Evolutionary conservation across 441 rosid genomes (phyloP), one percentile per base, ranked within the genome.

Genomic region (Euphorbia schlechtendalii): DNA sequence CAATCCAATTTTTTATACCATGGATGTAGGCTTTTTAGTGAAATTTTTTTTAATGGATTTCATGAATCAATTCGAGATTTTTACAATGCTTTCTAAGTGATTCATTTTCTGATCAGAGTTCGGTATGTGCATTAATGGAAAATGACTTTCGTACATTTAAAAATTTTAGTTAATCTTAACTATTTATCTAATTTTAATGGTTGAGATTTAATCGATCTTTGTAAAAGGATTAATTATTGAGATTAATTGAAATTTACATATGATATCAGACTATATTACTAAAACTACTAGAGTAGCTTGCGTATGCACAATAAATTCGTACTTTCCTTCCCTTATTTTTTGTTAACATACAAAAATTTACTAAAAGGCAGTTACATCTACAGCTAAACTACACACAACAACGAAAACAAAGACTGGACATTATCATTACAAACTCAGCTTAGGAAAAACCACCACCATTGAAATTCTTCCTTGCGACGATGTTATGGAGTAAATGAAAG

Each of bases 401-500:
- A 41, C 49, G 27, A 40, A 73, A 69, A 32, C 69, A n/a, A 32
- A 3, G 34, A 32, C 34, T 32, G 34, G 4, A 32, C 34, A 65
- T 65, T 68, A 69, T 64, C 30, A 71, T 46, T 51, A 30, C 54
- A 20, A 40, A 14, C 17, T 17, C 59, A 64, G 56, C 27, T 45
- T 60, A 56, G 45, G 46, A 32, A 8, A 40, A 46, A 45, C 28
- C 60, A 17, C 28, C 53, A n/a, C 10, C 7, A 18, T 0, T 17
- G 46, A 61, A 59, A 38, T 21, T 21, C 59, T 55, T n/a, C 15
- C 67, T 27, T 30, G 20, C 54, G 58, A 41, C 55, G 62, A 67
- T 48, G 48, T 66, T 46, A 70, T 15, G 78, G 25, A 67, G 63
- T 67, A 68, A 82, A 74, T 45, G 72, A 77, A 68, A 78, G 61